Conservation (phyloP, 352 stramenopile species). For the Globisporangium iwayamae region DNA sequence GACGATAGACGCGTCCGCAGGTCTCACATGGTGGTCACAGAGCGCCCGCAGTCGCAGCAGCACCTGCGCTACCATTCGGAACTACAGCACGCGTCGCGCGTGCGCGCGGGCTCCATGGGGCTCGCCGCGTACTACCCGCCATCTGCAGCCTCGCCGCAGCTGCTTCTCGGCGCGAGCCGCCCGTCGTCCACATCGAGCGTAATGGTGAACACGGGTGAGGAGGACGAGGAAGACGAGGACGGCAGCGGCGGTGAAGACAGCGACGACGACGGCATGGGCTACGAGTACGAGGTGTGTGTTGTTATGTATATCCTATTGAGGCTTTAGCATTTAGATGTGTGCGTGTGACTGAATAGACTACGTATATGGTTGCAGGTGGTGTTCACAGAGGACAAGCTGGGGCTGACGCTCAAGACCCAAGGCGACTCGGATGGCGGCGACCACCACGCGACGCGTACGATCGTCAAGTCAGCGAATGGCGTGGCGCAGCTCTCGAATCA, state of each 20-base stretch:
- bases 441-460: slow-evolving; percentile 30
- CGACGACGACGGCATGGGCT: slow-evolving; percentile 11
- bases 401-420: slow-evolving; percentile 48
- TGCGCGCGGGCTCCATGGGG: slow-evolving; percentile 9
- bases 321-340: not conserved
- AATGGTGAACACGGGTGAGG: slow-evolving; percentile 17
- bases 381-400: slow-evolving; percentile 56
- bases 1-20: not conserved
- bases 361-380: slow-evolving; percentile 27
- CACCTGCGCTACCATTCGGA: slow-evolving; percentile 5
- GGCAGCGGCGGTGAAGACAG: not conserved
- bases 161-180: slow-evolving; percentile 7
- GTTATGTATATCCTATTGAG: not conserved
- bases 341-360: not conserved
- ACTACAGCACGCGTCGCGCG: not conserved
- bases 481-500: slow-evolving; percentile 48
- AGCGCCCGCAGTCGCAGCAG: slow-evolving; percentile 4
- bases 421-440: slow-evolving; percentile 18
- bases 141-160: slow-evolving; percentile 3
- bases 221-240: slow-evolving; percentile 15
- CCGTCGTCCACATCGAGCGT: slow-evolving; percentile 21
- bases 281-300: slow-evolving; percentile 14
- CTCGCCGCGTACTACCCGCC: slow-evolving; percentile 6
- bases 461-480: slow-evolving; percentile 53
- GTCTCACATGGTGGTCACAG: not conserved